These are phyloP conservation scores for Magnaporthiopsis rhizophila DNA, from an alignment of 2,329 filamentous ascomycete genomes.

Conservation along the genomic window DNA sequence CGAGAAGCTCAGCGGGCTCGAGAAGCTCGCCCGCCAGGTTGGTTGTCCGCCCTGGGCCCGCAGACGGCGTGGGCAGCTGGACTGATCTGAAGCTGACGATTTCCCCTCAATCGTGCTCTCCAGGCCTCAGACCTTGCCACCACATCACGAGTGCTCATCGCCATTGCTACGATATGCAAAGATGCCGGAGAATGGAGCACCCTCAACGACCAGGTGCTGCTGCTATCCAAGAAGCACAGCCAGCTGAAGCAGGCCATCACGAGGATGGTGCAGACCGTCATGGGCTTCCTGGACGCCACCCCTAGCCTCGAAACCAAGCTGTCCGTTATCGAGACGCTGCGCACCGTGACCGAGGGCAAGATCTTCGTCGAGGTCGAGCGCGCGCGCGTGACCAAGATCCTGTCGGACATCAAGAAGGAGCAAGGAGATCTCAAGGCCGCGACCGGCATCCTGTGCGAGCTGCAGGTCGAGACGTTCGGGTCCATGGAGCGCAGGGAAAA, in stretches of 20 bases:
- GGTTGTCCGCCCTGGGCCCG: slow-evolving; percentile 14
- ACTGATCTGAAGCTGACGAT: slow-evolving; percentile 2
- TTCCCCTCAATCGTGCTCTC: slow-evolving; percentile 15
- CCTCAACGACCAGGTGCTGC: slow-evolving; percentile 90
- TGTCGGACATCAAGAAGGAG: slow-evolving; percentile 95
- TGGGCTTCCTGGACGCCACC: slow-evolving; percentile 81
- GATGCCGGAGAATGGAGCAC: slow-evolving; percentile 86
- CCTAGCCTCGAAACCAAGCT: slow-evolving; percentile 83
- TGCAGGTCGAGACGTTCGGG: slow-evolving; percentile 97
- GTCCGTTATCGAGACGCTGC: slow-evolving; percentile 85
- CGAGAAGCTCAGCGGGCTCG: slow-evolving; percentile 83
- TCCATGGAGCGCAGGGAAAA: slow-evolving; percentile 97
- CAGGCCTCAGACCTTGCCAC: slow-evolving; percentile 93
- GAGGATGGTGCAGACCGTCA: slow-evolving; percentile 97
- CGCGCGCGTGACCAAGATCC: slow-evolving; percentile 85
- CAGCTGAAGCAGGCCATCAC: slow-evolving; percentile 99
- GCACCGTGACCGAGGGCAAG: slow-evolving; percentile 98
- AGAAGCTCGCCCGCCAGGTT: slow-evolving; percentile 98
- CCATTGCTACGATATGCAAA: slow-evolving; percentile 92
- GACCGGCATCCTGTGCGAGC: slow-evolving; percentile 87
- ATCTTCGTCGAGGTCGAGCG: slow-evolving; percentile 99
- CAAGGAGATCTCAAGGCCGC: slow-evolving; percentile 88
- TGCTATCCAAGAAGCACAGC: slow-evolving; percentile 98
- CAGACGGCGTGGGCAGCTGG: slow-evolving; percentile 10
- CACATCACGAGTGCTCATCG: slow-evolving; percentile 78